Evolutionary conservation across 768 basidiomycete species (phyloP).

Genomic region (Clitopilus passeckerianus): DNA sequence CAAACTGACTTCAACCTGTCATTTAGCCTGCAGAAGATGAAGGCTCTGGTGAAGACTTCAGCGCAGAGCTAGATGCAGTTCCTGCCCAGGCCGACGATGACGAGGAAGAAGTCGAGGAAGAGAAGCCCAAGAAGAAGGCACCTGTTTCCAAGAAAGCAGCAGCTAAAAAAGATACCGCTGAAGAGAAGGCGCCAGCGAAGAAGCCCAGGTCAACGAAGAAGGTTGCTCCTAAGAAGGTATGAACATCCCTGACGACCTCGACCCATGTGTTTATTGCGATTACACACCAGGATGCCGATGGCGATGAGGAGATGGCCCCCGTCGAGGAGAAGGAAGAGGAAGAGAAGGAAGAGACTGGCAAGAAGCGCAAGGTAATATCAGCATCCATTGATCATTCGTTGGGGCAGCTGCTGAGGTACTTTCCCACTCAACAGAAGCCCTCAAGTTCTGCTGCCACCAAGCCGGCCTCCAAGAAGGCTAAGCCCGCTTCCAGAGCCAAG

Average conservation of each 20-base stretch:
- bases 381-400: background rate
- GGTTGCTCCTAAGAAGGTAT: conserved; percentile 14
- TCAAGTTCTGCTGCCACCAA: conserved; percentile 36
- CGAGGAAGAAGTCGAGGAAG: conserved; percentile 33
- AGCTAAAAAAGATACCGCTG: conserved; percentile 36
- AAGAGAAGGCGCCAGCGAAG: conserved; percentile 34
- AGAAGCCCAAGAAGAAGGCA: conserved; percentile 40
- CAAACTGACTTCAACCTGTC: too few species aligned
- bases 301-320: conserved; percentile 37
- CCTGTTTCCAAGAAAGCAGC: conserved; percentile 16
- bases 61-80: conserved; percentile 33
- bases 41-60: conserved; percentile 40
- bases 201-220: conserved; percentile 25
- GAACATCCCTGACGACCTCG: background rate
- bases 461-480: conserved; percentile 42
- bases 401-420: conserved; percentile 4
- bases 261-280: background rate
- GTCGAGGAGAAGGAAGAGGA: conserved; percentile 35
- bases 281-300: conserved; percentile 22
- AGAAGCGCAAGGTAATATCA: conserved; percentile 65
- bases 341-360: conserved; percentile 40
- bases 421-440: conserved; percentile 28
- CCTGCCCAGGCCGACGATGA: conserved; percentile 30
- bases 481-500: conserved; percentile 35
- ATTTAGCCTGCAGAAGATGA: conserved; percentile 19